Evolutionary conservation across 2,329 filamentous ascomycete species (phyloP).

Genomic region (Penicillium janthinellum): DNA sequence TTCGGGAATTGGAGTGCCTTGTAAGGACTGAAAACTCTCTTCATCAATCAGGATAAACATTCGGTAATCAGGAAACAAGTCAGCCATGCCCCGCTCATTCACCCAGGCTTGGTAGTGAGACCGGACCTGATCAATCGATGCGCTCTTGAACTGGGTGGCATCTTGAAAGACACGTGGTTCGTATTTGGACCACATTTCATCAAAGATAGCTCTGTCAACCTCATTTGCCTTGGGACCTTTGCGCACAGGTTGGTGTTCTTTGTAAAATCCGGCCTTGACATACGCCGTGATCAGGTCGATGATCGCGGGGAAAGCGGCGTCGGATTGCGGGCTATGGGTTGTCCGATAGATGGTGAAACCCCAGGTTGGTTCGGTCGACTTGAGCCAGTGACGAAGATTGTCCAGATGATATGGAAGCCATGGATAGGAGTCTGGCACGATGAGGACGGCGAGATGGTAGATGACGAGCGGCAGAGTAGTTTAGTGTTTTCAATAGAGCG

Average conservation of each 20-base stretch:
- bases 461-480: not conserved
- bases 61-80: constrained; percentile 8
- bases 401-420: not conserved
- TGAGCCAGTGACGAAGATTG: not conserved
- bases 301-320: not conserved
- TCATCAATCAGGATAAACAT: not conserved
- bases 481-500: not conserved
- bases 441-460: not conserved
- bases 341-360: constrained; percentile 10
- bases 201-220: not conserved
- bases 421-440: not conserved
- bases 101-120: constrained; percentile 4
- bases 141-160: not conserved
- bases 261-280: not conserved
- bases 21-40: not conserved
- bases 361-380: not conserved
- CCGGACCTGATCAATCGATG: constrained; percentile 10
- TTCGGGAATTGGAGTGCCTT: not conserved
- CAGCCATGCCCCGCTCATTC: constrained; percentile 5
- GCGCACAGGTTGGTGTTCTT: not conserved
- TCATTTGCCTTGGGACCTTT: not conserved
- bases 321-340: not conserved
- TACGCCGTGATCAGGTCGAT: not conserved
- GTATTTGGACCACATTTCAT: not conserved
- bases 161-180: not conserved